Base-by-base conservation (phyloP, 2,329 filamentous ascomycete species). In the Biscogniauxia mediterranea region DNA sequence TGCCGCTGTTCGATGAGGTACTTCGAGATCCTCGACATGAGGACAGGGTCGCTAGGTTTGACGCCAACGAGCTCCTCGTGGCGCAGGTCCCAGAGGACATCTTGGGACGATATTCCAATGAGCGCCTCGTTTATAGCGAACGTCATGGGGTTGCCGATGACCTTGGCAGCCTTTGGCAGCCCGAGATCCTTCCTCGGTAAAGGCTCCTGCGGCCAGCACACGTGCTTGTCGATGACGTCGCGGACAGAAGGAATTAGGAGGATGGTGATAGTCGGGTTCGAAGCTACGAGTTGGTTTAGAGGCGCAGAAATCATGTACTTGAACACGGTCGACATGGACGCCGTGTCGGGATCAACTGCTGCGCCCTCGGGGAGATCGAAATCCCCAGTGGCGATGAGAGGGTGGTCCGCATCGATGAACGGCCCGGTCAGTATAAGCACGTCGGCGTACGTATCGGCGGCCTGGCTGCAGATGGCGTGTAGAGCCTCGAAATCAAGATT, bases 321-420 rank as follows among this genome's bases (percentile, higher is more conserved):
- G 83, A 99, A 98, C 17, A 96, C 84, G 25, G 93, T 92, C 17
- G 85, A 81, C 77, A 98, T 85, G 21, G 90, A 96, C 1, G 89
- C 89, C 15, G 87, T 88, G 73, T 97, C 92, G 0, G 90, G 86
- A 61, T 97, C 85, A 70, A 89, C 74, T 72, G 80, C 80, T 60
- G 85, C 84, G 56, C 89, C 85, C 23, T 88, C 84, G 49, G 90
- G 89, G 61, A 93, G 81, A 70, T 94, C 86, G 72, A 94, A 89
- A 77, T 94, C 90, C 65, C 92, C 89, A 17, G 85, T 84, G 23
- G 92, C 91, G 58, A 99, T 85, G 25, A 96, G 81, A 0, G 95
- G 94, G 73, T 99, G 95, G 69, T 97, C 93, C 42, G 90, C 82
- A 73, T 98, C 95, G 66, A 99, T 83, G 74, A 99, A 97, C 0